A percentile compares a stretch with the other conserved stretches of the same genome.
Conservation (phyloP, 495 filamentous ascomycete genomes). For the Neurospora sp. region DNA sequence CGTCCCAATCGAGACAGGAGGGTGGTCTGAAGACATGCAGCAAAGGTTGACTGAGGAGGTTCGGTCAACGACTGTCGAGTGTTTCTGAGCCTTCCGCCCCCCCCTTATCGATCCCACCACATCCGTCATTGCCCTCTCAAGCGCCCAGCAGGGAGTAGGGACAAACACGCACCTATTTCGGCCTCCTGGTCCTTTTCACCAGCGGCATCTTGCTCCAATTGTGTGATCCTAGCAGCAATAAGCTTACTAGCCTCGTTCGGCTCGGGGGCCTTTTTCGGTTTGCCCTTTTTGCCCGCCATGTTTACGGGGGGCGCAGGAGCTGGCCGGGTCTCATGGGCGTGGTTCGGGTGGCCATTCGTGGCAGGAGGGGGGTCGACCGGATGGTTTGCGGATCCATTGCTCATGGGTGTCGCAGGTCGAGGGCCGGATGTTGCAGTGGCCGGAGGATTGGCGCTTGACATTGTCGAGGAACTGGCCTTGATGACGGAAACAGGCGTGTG, state of each 20-base stretch:
- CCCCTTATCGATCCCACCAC: background rate
- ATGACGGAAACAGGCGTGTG: background rate
- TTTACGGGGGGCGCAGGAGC: constrained; percentile 33
- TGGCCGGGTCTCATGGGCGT: constrained; percentile 29
- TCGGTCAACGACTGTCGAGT: background rate
- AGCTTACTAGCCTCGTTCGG: constrained; percentile 81
- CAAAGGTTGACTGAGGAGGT: background rate
- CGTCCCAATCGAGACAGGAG: background rate
- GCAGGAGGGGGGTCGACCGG: constrained; percentile 12
- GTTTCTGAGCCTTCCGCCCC: background rate
- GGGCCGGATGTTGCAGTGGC: constrained; percentile 17
- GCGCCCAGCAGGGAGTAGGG: background rate
- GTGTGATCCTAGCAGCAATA: constrained; percentile 85
- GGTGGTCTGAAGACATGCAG: background rate
- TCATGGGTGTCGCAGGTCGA: constrained; percentile 19
- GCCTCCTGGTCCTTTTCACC: constrained; percentile 91
- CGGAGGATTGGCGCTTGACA: constrained; percentile 19
- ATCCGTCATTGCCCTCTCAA: background rate
- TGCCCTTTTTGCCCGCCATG: constrained; percentile 51
- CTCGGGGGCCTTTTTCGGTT: constrained; percentile 60
- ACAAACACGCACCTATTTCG: constrained; percentile 76
- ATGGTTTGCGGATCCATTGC: constrained; percentile 16
- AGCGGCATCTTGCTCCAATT: constrained; percentile 84
- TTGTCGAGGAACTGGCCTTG: constrained; percentile 5
- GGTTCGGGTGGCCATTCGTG: constrained; percentile 27